These are phyloP conservation scores for Penicillium griseofulvum DNA, from an alignment of 2,329 filamentous ascomycete genomes.

Conservation along the genomic window DNA sequence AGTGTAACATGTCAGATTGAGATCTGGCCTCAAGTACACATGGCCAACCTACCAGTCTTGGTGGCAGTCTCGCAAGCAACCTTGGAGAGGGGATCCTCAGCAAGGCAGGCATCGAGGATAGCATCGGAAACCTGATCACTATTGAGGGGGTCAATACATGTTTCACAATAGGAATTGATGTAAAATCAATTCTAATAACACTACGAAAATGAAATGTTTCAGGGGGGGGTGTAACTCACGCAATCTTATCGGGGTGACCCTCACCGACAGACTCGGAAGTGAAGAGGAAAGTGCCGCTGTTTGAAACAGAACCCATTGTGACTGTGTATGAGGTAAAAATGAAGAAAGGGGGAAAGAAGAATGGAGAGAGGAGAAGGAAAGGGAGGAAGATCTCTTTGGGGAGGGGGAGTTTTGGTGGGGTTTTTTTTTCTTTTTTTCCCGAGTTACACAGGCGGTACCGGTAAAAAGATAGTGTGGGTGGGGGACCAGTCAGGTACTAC, in stretches of 20 bases:
- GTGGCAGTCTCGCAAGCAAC: slow-evolving; percentile 98
- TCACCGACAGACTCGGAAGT: slow-evolving; percentile 88
- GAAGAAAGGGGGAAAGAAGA: slow-evolving; percentile 15
- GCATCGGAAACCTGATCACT: slow-evolving; percentile 97
- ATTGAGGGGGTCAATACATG: slow-evolving; percentile 18
- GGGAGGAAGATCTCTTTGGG: slow-evolving; percentile 22
- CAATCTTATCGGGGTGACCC: slow-evolving; percentile 94
- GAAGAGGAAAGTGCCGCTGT: slow-evolving; percentile 74
- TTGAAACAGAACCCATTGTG: slow-evolving; percentile 61
- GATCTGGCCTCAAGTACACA: slow-evolving; percentile 8
- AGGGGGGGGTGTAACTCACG: slow-evolving; percentile 46
- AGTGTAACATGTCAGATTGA: slow-evolving; percentile 14
- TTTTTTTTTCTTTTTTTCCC: slow-evolving; percentile 19
- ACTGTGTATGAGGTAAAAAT: slow-evolving; percentile 23
- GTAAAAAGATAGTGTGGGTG: neutral
- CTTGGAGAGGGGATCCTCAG: slow-evolving; percentile 95
- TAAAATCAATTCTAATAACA: neutral
- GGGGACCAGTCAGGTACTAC: slow-evolving; percentile 8
- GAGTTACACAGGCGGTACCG: slow-evolving; percentile 15
- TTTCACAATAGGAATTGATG: slow-evolving; percentile 3
- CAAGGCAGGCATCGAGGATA: slow-evolving; percentile 95
- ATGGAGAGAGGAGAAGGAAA: slow-evolving; percentile 18
- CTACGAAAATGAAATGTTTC: neutral
- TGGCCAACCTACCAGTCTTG: slow-evolving; percentile 74
- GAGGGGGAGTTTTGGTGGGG: slow-evolving; percentile 26